Percentiles rank a stretch among this genome's conserved stretches.
phyloP scores from a whole-genome alignment of 768 basidiomycete genomes.

The Lactarius deliciosus region DNA sequence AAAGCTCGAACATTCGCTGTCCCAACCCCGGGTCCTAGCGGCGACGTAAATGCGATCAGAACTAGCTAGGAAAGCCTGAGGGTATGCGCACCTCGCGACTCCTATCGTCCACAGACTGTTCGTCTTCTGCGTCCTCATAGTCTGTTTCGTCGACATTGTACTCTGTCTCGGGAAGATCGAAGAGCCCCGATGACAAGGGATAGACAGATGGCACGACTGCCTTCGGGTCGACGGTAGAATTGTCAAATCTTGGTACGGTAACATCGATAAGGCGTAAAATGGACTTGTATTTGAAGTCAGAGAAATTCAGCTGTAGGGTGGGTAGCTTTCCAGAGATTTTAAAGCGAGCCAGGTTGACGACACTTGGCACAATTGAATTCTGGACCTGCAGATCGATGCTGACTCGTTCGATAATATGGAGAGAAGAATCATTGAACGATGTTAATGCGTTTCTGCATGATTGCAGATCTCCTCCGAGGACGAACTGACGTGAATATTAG shows the following conservation, averaged over 20 bases:
- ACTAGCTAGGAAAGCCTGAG: neutral
- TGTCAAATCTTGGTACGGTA: constrained; percentile 79
- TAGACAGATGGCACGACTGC: constrained; percentile 38
- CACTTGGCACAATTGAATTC: constrained; percentile 88
- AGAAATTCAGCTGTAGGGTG: constrained; percentile 83
- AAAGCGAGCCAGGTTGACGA: constrained; percentile 79
- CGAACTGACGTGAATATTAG: constrained; percentile 53
- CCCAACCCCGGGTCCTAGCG: constrained; percentile 42
- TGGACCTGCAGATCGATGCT: constrained; percentile 88
- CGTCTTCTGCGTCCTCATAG: constrained; percentile 45
- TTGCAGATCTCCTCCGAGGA: constrained; percentile 82
- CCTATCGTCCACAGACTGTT: constrained; percentile 66
- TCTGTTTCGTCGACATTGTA: constrained; percentile 64
- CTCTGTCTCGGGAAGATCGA: constrained; percentile 54
- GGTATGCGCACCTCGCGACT: constrained; percentile 43
- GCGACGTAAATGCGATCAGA: neutral
- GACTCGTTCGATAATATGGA: constrained; percentile 91
- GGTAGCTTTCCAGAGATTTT: constrained; percentile 90
- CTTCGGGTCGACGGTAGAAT: constrained; percentile 30
- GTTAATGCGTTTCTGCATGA: constrained; percentile 79
- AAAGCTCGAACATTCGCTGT: constrained; percentile 76
- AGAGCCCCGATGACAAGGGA: constrained; percentile 55
- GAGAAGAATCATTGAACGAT: constrained; percentile 51
- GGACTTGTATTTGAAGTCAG: constrained; percentile 87
- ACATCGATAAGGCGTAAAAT: constrained; percentile 92